phyloP scores from a whole-genome alignment of 2,329 filamentous ascomycete species.

The Aspergillus clavatus region DNA sequence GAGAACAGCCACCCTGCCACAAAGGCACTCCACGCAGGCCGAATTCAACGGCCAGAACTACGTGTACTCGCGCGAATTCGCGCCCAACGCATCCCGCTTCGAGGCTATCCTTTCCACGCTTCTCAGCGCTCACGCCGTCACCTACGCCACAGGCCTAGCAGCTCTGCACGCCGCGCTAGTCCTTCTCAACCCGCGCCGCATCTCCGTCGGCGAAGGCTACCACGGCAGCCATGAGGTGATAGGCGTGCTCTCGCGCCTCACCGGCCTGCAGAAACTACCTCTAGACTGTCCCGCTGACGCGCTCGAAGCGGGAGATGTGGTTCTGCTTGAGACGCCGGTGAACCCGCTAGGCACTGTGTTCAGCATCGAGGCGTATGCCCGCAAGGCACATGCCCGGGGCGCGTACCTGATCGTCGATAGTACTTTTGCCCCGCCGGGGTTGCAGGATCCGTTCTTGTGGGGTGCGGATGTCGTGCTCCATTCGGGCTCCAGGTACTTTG shows the following conservation, averaged over 20 bases:
- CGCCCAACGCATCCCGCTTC: constrained; percentile 76
- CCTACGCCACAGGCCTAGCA: constrained; percentile 78
- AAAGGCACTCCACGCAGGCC: not conserved
- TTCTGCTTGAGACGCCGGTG: constrained; percentile 89
- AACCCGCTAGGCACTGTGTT: constrained; percentile 84
- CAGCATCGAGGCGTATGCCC: constrained; percentile 66
- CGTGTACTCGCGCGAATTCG: constrained; percentile 76
- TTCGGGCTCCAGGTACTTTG: constrained; percentile 91
- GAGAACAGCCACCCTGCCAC: not conserved
- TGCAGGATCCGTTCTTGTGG: constrained; percentile 77
- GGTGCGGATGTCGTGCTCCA: constrained; percentile 90
- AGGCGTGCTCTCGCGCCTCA: constrained; percentile 66
- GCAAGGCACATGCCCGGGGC: constrained; percentile 65
- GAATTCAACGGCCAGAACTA: constrained; percentile 43
- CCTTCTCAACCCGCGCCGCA: constrained; percentile 73
- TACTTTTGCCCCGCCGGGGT: constrained; percentile 85
- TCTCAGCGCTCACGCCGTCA: constrained; percentile 60
- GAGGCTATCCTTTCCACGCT: constrained; percentile 75
- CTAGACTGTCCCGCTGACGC: constrained; percentile 64
- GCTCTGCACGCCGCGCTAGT: constrained; percentile 85
- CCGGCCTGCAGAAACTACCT: constrained; percentile 66
- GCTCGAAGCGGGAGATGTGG: constrained; percentile 71
- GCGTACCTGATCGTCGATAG: constrained; percentile 79
- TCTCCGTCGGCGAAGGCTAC: constrained; percentile 81
- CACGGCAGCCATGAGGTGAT: constrained; percentile 92